phyloP scores from a whole-genome alignment of 352 stramenopile species.

The Globisporangium emineosum region DNA sequence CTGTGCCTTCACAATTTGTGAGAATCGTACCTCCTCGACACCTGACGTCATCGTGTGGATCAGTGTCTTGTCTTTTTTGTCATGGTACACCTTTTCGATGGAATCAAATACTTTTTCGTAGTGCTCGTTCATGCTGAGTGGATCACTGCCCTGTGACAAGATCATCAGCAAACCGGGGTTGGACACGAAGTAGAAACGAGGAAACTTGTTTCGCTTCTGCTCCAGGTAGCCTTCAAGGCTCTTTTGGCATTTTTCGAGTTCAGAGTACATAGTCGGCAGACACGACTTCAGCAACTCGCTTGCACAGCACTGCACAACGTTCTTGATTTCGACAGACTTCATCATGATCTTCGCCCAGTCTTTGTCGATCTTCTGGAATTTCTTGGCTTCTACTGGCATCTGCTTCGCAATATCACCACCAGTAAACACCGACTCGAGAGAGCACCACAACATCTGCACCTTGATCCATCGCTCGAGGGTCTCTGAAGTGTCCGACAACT shows the following conservation, averaged over 20 bases:
- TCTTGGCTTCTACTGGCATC: slow-evolving; percentile 98
- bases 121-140: slow-evolving; percentile 98
- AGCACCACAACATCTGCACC: slow-evolving; percentile 98
- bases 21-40: slow-evolving; percentile 95
- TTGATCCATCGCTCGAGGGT: slow-evolving; percentile 98
- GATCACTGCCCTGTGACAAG: slow-evolving; percentile 96
- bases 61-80: slow-evolving; percentile 98
- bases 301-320: slow-evolving; percentile 92
- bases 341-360: slow-evolving; percentile 99
- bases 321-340: slow-evolving; percentile 89
- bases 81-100: slow-evolving; percentile 97
- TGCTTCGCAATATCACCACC: slow-evolving; percentile 99
- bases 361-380: slow-evolving; percentile 98
- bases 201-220: slow-evolving; percentile 98
- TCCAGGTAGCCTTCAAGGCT: slow-evolving; percentile 98
- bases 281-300: slow-evolving; percentile 97
- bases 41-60: slow-evolving; percentile 93
- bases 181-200: slow-evolving; percentile 99
- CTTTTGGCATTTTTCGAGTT: slow-evolving; percentile 99
- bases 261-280: slow-evolving; percentile 96
- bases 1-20: slow-evolving; percentile 92
- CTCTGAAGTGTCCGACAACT: slow-evolving; percentile 95
- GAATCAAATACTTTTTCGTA: slow-evolving; percentile 99
- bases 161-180: slow-evolving; percentile 97
- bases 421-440: slow-evolving; percentile 97